Base-by-base conservation (phyloP, 805 yeast genomes). In the Suhomyces xylopsoci region DNA sequence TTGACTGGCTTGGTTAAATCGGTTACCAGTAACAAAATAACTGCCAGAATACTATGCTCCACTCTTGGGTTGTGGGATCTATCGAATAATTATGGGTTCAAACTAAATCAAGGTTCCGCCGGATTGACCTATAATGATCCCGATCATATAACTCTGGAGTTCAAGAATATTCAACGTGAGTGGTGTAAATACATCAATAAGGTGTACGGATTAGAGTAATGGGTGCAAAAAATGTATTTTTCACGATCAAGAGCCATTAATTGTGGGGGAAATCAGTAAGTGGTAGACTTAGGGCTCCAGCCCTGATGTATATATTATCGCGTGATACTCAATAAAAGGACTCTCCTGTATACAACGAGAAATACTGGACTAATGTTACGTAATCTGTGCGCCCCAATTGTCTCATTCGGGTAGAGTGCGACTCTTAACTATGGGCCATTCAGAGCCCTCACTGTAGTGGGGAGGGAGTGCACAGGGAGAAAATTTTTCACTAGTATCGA, bases 21-120 rank as follows among this genome's bases (percentile, higher is more conserved):
- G 19, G 55, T 66, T 0, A 36, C 51, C 5, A 51, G 52, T 2
- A 69, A 67, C 7, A 52, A 52, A 4, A 56, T 72, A 3, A 59
- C 75, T 6, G 61, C 63, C 2, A 54, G 77, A 46, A 65, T 71
- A 5, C 50, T 74, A 8, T 70, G 75, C 55, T 65, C 74, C 45
- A 58, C 66, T 8, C 47, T 73, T 25, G 77, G 74, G 5, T 44
- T 70, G 20, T 74, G 77, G 76, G 74, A 73, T 48, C 50, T 74
- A 5, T 40, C 51, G n/a, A 64, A 62, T 51, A 55, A 38, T 22
- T 62, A 22, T 51, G 22, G 41, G 49, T 45, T 45, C 25, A 22
- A 40, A 19, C 15, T 50, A 25, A 8, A 15, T 45, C 20, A 43
- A 40, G 25, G 15, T 4, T 17, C 34, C 10, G 45, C 10, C 17